Base-by-base conservation (phyloP, 2,329 filamentous ascomycete genomes). In the Tolypocladium guangdongense region DNA sequence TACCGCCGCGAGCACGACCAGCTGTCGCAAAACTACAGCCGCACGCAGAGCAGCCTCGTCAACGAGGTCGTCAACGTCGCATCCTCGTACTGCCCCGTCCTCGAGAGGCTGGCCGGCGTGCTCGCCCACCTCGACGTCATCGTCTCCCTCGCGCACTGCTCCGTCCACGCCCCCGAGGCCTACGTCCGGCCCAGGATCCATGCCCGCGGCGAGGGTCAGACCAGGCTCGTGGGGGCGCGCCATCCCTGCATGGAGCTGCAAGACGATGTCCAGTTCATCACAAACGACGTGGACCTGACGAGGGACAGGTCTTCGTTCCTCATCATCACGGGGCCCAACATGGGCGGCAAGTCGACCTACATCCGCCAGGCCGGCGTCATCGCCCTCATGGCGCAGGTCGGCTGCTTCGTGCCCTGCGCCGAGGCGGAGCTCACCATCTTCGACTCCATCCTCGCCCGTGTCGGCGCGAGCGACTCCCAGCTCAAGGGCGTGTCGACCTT, bases 171-270 rank as follows among this genome's bases (percentile, higher is more conserved):
- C 0, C 93, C 93, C 1, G 90, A 87, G 0, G 86, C 90, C 7
- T 99, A 99, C 66, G 87, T 95, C 7, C 83, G 92, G 27, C 93
- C 93, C 5, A 95, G 82, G 66, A 91, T 99, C 65, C 90, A 99
- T 66, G 78, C 84, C 12, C 88, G 93, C 35, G 93, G 92, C 32
- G 83, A 88, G 48, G 93, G 92, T 4, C 86, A 90, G 62, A 99
- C 93, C 0, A 74, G 95, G 24, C 79, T 99, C n/a, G 88, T 85
- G 59, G 95, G 96, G 72, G 90, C 93, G 2, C 87, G 95, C 12
- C 93, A 99, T 66, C 95, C 95, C 0, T 99, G 93, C 66, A 88
- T 99, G 82, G 93, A 99, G 68, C 91, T 96, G 82, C 93, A 99
- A 71, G 95, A 99, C 63, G 93, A 99, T 64, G 86, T 99, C 43